Evolutionary conservation across 495 filamentous ascomycete genomes (phyloP).

Genomic region (Penicillium herquei): DNA sequence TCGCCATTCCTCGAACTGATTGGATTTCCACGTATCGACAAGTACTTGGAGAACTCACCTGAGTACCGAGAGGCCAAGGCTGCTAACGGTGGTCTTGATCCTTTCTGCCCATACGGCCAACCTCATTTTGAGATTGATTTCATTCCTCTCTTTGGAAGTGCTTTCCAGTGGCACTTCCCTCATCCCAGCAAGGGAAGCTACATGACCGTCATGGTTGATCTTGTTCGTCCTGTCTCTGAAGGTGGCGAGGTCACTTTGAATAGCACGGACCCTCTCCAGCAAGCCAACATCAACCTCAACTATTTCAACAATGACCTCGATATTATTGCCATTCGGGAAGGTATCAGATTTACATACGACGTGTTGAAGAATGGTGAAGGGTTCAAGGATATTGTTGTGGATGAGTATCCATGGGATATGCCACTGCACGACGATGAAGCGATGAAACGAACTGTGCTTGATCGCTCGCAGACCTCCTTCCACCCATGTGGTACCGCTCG

Average conservation of each 20-base stretch:
- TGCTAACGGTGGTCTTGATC: constrained; percentile 52
- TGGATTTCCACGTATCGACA: constrained; percentile 56
- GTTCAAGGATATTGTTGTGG: constrained; percentile 54
- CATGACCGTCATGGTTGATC: constrained; percentile 60
- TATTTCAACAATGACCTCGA: constrained; percentile 58
- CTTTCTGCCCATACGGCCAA: constrained; percentile 58
- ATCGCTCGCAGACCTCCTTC: constrained; percentile 58
- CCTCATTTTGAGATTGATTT: constrained; percentile 69
- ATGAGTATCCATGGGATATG: constrained; percentile 62
- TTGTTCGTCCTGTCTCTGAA: constrained; percentile 54
- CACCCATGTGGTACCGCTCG: constrained; percentile 56
- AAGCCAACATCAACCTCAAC: constrained; percentile 60
- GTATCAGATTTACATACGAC: constrained; percentile 54
- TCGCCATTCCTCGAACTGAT: constrained; percentile 56
- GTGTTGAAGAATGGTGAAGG: constrained; percentile 55
- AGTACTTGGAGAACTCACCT: constrained; percentile 44
- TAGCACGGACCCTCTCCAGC: constrained; percentile 47
- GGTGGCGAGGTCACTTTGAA: constrained; percentile 53
- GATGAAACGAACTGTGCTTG: constrained; percentile 56
- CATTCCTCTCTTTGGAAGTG: constrained; percentile 56
- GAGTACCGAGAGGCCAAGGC: constrained; percentile 51
- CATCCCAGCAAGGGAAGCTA: constrained; percentile 45
- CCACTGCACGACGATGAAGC: constrained; percentile 52
- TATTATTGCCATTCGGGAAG: constrained; percentile 55
- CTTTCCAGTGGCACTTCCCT: constrained; percentile 65